These are phyloP conservation scores for Trichoderma asperelloides DNA, from an alignment of 495 filamentous ascomycete species.

Conservation along the genomic window DNA sequence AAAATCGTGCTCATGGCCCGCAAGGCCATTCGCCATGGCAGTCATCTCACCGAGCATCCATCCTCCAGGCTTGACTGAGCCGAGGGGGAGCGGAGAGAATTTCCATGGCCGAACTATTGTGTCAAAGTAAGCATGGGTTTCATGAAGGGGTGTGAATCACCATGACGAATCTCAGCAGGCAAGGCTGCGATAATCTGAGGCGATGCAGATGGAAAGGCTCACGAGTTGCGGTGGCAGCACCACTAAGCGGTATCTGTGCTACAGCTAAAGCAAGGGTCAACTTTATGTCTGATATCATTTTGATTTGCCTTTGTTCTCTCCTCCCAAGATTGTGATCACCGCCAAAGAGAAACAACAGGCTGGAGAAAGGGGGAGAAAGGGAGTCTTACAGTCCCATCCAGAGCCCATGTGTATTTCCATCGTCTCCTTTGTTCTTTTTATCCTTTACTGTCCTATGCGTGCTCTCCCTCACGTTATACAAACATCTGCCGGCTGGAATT, in stretches of 20 bases:
- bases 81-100: constrained; percentile 43
- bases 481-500: neutral
- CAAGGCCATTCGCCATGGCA: constrained; percentile 47
- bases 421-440: neutral
- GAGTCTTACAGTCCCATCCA: constrained; percentile 2
- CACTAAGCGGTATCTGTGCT: constrained; percentile 4
- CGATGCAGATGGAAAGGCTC: neutral
- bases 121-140: neutral
- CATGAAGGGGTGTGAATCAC: neutral
- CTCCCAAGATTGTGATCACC: neutral
- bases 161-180: neutral
- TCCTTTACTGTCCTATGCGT: neutral
- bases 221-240: neutral
- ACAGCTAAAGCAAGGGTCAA: constrained; percentile 6
- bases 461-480: neutral
- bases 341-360: neutral
- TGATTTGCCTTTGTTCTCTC: neutral
- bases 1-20: constrained; percentile 53
- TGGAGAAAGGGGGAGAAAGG: neutral
- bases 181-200: neutral
- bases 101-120: constrained; percentile 13
- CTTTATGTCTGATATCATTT: neutral
- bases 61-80: constrained; percentile 46
- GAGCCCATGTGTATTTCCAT: neutral
- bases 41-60: constrained; percentile 52